phyloP scores from a whole-genome alignment of 805 yeast species.

The Barnettozyma pratensis region DNA sequence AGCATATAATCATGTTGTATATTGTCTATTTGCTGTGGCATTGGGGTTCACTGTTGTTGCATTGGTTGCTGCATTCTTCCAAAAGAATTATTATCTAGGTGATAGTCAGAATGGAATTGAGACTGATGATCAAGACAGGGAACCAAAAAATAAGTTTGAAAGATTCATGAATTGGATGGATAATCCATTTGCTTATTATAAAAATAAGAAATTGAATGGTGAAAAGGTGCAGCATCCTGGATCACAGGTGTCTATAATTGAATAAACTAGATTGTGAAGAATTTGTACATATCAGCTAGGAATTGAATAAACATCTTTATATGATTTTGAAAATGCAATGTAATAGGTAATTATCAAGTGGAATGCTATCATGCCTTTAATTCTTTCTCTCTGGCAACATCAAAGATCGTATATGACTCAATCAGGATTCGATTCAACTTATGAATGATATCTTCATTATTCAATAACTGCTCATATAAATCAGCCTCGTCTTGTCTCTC shows the following conservation, averaged over 20 bases:
- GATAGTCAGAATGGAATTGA: constrained; percentile 32
- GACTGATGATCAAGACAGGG: constrained; percentile 13
- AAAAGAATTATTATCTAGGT: constrained; percentile 31
- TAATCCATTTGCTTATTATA: constrained; percentile 1
- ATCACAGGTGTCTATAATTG: too few species aligned
- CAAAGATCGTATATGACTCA: constrained; percentile 8
- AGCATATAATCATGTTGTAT: constrained; percentile 29
- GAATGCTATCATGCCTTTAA: too few species aligned
- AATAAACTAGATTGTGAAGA: too few species aligned
- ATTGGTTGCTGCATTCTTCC: constrained; percentile 28
- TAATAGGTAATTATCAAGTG: too few species aligned
- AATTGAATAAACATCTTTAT: too few species aligned
- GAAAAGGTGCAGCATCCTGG: not conserved
- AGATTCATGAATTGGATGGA: not conserved
- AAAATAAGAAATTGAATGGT: not conserved
- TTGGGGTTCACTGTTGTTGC: constrained; percentile 28
- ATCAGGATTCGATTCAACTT: constrained; percentile 9
- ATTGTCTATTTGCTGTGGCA: constrained; percentile 26
- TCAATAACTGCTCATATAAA: constrained; percentile 9
- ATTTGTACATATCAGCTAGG: too few species aligned
- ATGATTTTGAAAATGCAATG: too few species aligned
- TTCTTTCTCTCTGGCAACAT: constrained; percentile 5
- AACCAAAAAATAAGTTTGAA: constrained; percentile 2
- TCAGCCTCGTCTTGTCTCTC: constrained; percentile 11
- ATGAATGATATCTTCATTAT: constrained; percentile 9